Conservation (phyloP, 2,329 filamentous ascomycete species). For the Alternaria infectoria region DNA sequence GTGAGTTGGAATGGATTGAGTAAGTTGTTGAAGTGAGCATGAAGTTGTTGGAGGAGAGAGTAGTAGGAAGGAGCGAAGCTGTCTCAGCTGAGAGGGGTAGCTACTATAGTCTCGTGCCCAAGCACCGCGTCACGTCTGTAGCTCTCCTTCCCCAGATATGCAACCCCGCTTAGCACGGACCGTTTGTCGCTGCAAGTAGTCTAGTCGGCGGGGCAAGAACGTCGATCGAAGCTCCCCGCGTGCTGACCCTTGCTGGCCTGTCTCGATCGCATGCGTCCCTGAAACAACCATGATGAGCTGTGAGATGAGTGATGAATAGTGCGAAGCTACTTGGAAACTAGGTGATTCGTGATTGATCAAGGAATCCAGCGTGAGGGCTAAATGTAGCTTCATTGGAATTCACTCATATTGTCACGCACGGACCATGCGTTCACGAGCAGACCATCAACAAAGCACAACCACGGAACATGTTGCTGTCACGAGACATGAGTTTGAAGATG, state of each 20-base stretch:
- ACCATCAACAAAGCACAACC: not conserved
- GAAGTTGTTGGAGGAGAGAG: constrained; percentile 26
- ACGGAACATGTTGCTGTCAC: not conserved
- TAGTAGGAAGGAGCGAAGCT: constrained; percentile 16
- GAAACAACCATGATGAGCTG: not conserved
- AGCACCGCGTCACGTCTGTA: constrained; percentile 27
- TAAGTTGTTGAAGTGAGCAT: constrained; percentile 21
- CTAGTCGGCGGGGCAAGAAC: constrained; percentile 26
- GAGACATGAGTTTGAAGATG: not conserved
- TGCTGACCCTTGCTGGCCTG: constrained; percentile 16
- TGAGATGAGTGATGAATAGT: not conserved
- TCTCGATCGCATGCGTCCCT: constrained; percentile 18
- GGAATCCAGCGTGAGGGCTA: not conserved
- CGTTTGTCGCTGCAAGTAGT: constrained; percentile 15
- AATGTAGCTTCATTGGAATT: not conserved
- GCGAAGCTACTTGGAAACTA: not conserved
- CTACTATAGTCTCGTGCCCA: constrained; percentile 24
- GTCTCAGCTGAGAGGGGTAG: constrained; percentile 31
- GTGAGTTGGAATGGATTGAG: constrained; percentile 25
- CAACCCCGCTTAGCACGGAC: constrained; percentile 32
- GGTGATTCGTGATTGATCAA: not conserved
- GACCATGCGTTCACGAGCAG: constrained; percentile 7
- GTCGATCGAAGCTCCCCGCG: constrained; percentile 17
- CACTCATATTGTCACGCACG: not conserved
- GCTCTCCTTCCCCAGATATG: constrained; percentile 32